Conservation (phyloP, 1,284 basidiomycete species). For the Psilocybe mexicana region DNA sequence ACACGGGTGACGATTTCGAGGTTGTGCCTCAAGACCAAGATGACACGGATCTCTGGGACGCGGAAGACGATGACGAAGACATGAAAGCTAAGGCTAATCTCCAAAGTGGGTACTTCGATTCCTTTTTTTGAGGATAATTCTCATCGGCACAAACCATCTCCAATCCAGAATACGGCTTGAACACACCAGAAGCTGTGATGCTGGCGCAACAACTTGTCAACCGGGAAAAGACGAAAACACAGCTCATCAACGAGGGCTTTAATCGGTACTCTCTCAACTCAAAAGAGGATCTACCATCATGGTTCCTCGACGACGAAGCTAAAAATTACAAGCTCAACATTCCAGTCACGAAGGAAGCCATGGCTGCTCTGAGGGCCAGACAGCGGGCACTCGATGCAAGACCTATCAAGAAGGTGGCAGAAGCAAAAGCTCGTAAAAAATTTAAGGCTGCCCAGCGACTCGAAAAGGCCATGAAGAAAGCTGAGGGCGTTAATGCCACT, state of each 20-base stretch:
- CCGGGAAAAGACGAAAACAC: constrained; percentile 84
- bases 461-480: constrained; percentile 95
- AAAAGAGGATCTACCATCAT: constrained; percentile 89
- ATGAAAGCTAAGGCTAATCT: constrained; percentile 72
- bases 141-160: constrained; percentile 7
- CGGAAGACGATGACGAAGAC: constrained; percentile 78
- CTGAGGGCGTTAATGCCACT: constrained; percentile 91
- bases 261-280: constrained; percentile 90
- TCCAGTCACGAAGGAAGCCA: constrained; percentile 96
- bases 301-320: constrained; percentile 98
- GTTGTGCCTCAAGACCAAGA: constrained; percentile 68
- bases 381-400: constrained; percentile 95
- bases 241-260: constrained; percentile 95
- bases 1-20: constrained; percentile 77
- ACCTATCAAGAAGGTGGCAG: constrained; percentile 99
- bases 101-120: constrained; percentile 53
- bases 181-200: constrained; percentile 90
- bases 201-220: constrained; percentile 94
- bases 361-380: constrained; percentile 83
- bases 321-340: constrained; percentile 95
- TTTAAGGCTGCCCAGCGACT: constrained; percentile 83
- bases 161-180: constrained; percentile 75
- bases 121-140: background rate
- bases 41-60: constrained; percentile 79
- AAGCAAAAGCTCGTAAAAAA: constrained; percentile 98